A percentile compares a stretch with the other conserved stretches of the same genome.
Evolutionary conservation across 1,139 yeast genomes (phyloP).

Genomic region (Scheffersomyces lignicola): DNA sequence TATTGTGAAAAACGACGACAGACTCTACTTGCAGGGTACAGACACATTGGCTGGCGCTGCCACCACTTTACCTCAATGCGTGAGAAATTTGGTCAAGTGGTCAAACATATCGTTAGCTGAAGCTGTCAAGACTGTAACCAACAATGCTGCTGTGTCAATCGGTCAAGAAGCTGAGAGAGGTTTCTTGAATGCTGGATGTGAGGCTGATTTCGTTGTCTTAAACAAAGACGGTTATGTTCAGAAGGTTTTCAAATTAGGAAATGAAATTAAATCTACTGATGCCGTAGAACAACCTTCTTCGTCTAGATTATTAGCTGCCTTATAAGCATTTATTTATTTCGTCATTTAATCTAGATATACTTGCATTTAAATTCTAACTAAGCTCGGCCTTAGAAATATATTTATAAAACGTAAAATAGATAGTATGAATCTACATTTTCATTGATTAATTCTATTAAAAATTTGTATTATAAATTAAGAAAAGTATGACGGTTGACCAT

Average conservation of each 20-base stretch:
- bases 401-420: no score
- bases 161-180: slow-evolving; percentile 50
- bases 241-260: slow-evolving; percentile 54
- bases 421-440: no score
- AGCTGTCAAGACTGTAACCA: slow-evolving; percentile 59
- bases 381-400: no score
- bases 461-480: no score
- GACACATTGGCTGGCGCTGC: slow-evolving; percentile 66
- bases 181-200: slow-evolving; percentile 53
- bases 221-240: slow-evolving; percentile 46
- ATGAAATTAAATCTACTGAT: slow-evolving; percentile 23
- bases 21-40: slow-evolving; percentile 53
- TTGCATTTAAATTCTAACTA: no score
- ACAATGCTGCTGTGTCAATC: slow-evolving; percentile 54
- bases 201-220: slow-evolving; percentile 58
- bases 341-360: no score
- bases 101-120: slow-evolving; percentile 49
- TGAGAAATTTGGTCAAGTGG: slow-evolving; percentile 57
- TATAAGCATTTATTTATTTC: no score
- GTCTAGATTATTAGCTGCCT: slow-evolving; percentile 1
- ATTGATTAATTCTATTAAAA: no score
- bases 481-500: no score
- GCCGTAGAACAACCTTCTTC: slow-evolving; percentile 1
- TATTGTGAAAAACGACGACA: slow-evolving; percentile 51
- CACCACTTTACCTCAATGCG: slow-evolving; percentile 55